A percentile compares a stretch with the other conserved stretches of the same genome.
Evolutionary conservation across 2,329 filamentous ascomycete genomes (phyloP).

Genomic region (Xylaria sp.): DNA sequence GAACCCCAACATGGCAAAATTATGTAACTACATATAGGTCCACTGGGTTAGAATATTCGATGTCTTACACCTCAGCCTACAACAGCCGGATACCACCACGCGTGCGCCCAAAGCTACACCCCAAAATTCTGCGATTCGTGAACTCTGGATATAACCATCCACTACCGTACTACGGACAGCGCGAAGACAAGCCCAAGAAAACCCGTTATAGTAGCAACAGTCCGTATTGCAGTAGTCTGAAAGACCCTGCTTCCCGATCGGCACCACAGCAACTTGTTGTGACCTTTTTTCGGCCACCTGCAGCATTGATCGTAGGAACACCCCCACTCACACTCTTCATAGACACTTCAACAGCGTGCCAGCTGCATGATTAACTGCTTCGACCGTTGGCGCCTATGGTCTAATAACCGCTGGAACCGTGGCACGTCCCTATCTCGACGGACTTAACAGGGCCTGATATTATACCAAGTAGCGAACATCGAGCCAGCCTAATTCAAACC

Average conservation of each 20-base stretch:
- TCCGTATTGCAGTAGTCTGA: constrained; percentile 17
- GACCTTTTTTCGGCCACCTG: constrained; percentile 36
- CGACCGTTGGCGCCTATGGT: constrained; percentile 13
- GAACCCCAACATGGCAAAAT: constrained; percentile 9
- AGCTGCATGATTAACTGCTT: constrained; percentile 23
- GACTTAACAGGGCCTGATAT: constrained; percentile 8
- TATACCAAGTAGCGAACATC: neutral
- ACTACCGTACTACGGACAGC: neutral
- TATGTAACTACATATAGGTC: constrained; percentile 3
- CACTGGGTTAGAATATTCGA: neutral
- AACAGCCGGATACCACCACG: constrained; percentile 15
- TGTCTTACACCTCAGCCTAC: constrained; percentile 24
- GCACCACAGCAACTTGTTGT: constrained; percentile 24
- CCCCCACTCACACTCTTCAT: constrained; percentile 36
- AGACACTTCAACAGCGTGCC: constrained; percentile 21
- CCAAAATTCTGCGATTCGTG: constrained; percentile 9
- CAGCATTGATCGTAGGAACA: constrained; percentile 29
- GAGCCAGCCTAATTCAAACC: constrained; percentile 12
- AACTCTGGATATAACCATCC: constrained; percentile 10
- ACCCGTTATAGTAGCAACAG: constrained; percentile 4
- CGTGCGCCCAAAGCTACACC: constrained; percentile 8
- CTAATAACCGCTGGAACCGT: constrained; percentile 31
- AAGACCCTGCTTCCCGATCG: constrained; percentile 34
- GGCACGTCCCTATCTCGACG: constrained; percentile 2
- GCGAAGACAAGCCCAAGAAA: constrained; percentile 3